These are phyloP conservation scores for Silene vulgaris DNA, from an alignment of 179 eudicot genomes.

Conservation along the genomic window DNA sequence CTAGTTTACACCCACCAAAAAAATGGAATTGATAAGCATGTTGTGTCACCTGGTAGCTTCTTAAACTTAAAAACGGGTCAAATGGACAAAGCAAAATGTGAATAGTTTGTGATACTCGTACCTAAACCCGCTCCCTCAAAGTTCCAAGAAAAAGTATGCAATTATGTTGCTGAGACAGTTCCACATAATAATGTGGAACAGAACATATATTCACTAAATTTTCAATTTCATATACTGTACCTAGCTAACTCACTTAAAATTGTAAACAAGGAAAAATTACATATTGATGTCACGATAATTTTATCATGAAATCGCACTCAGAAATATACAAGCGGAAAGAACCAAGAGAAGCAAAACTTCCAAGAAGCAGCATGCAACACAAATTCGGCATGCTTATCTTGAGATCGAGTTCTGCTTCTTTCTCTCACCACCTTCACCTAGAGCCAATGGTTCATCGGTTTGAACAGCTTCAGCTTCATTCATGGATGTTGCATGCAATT, in stretches of 20 bases:
- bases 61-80: no score
- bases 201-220: no score
- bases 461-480: neutral
- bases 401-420: neutral
- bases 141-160: no score
- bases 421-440: slow-evolving; percentile 9
- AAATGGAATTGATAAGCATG: no score
- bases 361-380: neutral
- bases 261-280: neutral
- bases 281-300: neutral
- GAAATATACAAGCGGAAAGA: neutral
- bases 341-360: neutral
- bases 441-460: neutral
- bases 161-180: no score
- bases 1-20: no score
- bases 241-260: neutral
- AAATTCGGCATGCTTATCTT: neutral
- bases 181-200: no score
- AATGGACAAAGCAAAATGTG: no score
- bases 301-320: neutral
- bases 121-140: no score
- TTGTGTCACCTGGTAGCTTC: no score
- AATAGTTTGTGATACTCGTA: no score
- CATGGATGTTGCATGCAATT: neutral
- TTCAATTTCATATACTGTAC: neutral